phyloP scores from a whole-genome alignment of 2,329 filamentous ascomycete species.

The Niveomyces coronatus region DNA sequence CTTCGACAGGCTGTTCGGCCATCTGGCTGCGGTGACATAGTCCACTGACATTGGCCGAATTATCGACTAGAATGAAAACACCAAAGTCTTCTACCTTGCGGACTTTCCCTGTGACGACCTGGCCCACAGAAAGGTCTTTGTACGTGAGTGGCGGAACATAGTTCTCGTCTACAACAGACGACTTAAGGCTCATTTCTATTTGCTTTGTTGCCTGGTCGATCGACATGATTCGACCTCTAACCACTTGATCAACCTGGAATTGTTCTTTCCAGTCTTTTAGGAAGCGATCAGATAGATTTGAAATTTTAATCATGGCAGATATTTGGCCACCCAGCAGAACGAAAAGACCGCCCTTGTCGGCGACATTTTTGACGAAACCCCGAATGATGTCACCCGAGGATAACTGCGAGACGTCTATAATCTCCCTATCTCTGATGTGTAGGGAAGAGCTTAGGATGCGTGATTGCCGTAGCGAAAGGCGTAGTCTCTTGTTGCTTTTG shows the following conservation, averaged over 20 bases:
- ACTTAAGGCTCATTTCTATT: slow-evolving; percentile 78
- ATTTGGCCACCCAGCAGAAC: slow-evolving; percentile 72
- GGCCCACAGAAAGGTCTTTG: slow-evolving; percentile 66
- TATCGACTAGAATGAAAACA: slow-evolving; percentile 84
- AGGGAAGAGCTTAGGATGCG: slow-evolving; percentile 80
- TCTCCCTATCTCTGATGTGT: slow-evolving; percentile 69
- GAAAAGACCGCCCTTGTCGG: slow-evolving; percentile 84
- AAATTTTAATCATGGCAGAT: slow-evolving; percentile 73
- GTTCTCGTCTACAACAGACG: slow-evolving; percentile 69
- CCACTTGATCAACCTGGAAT: slow-evolving; percentile 81
- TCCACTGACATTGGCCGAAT: slow-evolving; percentile 80
- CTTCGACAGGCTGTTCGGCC: slow-evolving; percentile 70
- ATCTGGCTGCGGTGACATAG: slow-evolving; percentile 89
- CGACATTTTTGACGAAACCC: slow-evolving; percentile 84
- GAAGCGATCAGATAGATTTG: slow-evolving; percentile 81
- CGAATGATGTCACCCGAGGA: slow-evolving; percentile 70
- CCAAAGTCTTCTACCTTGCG: slow-evolving; percentile 93
- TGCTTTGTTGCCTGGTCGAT: slow-evolving; percentile 60
- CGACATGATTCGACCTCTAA: slow-evolving; percentile 72
- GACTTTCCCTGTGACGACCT: slow-evolving; percentile 80
- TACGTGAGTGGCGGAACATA: slow-evolving; percentile 66
- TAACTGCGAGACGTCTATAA: slow-evolving; percentile 60
- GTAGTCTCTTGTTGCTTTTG: slow-evolving; percentile 70
- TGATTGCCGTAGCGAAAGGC: slow-evolving; percentile 75
- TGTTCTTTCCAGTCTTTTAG: slow-evolving; percentile 92